phyloP scores from a whole-genome alignment of 768 basidiomycete genomes.

The Psilocybe sp. region DNA sequence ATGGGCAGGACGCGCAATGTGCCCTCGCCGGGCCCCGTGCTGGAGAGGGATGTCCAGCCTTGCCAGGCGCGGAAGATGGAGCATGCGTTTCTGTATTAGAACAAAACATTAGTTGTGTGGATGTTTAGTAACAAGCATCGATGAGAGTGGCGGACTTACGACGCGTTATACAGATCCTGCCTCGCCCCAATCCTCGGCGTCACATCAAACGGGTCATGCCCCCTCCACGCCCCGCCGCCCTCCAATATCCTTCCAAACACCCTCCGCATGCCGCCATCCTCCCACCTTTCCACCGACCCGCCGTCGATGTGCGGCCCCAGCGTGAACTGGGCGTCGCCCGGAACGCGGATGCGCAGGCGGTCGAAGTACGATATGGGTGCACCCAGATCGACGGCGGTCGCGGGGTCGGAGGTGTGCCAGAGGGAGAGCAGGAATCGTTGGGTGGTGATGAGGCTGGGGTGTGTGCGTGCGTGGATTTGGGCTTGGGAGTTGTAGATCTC shows the following conservation, averaged over 20 bases:
- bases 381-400: conserved; percentile 41
- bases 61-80: conserved; percentile 57
- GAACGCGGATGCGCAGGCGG: conserved; percentile 67
- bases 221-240: conserved; percentile 40
- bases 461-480: conserved; percentile 68
- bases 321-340: conserved; percentile 67
- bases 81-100: conserved; percentile 41
- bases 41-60: conserved; percentile 54
- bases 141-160: conserved; percentile 40
- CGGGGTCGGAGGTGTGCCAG: conserved; percentile 50
- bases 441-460: conserved; percentile 53
- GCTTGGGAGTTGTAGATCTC: conserved; percentile 69
- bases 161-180: conserved; percentile 60
- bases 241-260: conserved; percentile 43
- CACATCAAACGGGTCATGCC: conserved; percentile 51
- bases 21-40: conserved; percentile 56
- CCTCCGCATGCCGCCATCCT: conserved; percentile 39
- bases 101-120: not conserved
- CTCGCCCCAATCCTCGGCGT: conserved; percentile 44
- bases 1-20: conserved; percentile 63
- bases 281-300: conserved; percentile 55
- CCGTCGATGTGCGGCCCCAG: conserved; percentile 61
- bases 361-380: conserved; percentile 78
- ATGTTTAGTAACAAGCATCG: conserved; percentile 2
- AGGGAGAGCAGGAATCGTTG: conserved; percentile 57